Conservation (phyloP, 2,329 filamentous ascomycete genomes). For the Colletotrichum simmondsii region DNA sequence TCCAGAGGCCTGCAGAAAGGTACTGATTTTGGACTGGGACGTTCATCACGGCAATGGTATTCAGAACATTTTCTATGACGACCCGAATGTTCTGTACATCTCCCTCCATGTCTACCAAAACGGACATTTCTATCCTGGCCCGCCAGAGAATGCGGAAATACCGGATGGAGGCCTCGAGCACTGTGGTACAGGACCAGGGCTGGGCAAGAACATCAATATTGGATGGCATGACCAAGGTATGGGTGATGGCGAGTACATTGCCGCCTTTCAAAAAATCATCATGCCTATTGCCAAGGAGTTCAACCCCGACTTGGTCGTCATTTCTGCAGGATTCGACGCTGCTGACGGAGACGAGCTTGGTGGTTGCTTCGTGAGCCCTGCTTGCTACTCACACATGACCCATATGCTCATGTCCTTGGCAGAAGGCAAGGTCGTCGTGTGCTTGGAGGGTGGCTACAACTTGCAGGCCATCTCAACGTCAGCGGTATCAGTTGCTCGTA, state of each 20-base stretch:
- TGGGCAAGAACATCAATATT: constrained; percentile 74
- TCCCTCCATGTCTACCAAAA: constrained; percentile 90
- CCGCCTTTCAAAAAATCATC: constrained; percentile 93
- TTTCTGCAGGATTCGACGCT: constrained; percentile 96
- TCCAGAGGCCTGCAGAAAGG: constrained; percentile 83
- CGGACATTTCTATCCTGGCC: constrained; percentile 86
- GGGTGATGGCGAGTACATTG: constrained; percentile 97
- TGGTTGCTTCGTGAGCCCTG: constrained; percentile 89
- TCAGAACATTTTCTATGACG: constrained; percentile 94
- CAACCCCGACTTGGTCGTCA: constrained; percentile 91
- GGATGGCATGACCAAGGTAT: constrained; percentile 79
- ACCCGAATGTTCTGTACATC: constrained; percentile 95
- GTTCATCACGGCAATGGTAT: constrained; percentile 89
- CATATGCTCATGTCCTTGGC: constrained; percentile 98
- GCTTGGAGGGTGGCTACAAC: constrained; percentile 96
- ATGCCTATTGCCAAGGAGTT: constrained; percentile 98
- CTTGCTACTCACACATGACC: constrained; percentile 98
- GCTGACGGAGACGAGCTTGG: constrained; percentile 93
- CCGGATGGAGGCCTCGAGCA: constrained; percentile 72
- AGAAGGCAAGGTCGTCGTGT: constrained; percentile 88
- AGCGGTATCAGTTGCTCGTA: constrained; percentile 88
- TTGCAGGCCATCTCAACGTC: constrained; percentile 92
- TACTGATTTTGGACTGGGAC: constrained; percentile 94
- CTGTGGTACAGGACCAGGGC: constrained; percentile 64
- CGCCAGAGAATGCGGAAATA: constrained; percentile 65